Percentiles rank a stretch among this genome's conserved stretches.
These are phyloP conservation scores for Epichloe elymi DNA, from an alignment of 2,329 filamentous ascomycete species.

Conservation along the genomic window DNA sequence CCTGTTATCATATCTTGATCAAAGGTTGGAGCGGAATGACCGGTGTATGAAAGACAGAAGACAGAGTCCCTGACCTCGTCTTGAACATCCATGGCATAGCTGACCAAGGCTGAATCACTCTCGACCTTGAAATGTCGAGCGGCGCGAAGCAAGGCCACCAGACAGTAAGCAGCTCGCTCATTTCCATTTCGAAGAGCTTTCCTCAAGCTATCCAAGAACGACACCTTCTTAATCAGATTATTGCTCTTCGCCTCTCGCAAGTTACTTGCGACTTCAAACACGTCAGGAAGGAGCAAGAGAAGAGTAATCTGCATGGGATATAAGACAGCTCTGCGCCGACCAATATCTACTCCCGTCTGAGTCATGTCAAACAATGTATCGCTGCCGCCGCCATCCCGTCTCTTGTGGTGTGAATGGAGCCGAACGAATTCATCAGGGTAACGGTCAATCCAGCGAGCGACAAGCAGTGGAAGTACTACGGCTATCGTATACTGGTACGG, in stretches of 20 bases:
- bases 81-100: conserved; percentile 57
- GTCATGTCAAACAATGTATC: conserved; percentile 61
- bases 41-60: conserved; percentile 39
- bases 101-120: conserved; percentile 49
- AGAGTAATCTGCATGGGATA: conserved; percentile 51
- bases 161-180: conserved; percentile 53
- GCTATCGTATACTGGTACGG: conserved; percentile 51
- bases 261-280: conserved; percentile 58
- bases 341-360: conserved; percentile 45
- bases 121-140: conserved; percentile 51
- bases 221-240: conserved; percentile 51
- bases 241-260: conserved; percentile 49
- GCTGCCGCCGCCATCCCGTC: conserved; percentile 51
- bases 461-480: conserved; percentile 47
- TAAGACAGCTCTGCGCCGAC: conserved; percentile 39
- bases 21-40: conserved; percentile 36
- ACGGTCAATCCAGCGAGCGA: conserved; percentile 52
- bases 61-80: conserved; percentile 55
- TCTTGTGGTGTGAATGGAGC: conserved; percentile 45
- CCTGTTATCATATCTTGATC: conserved; percentile 54
- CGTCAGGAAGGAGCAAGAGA: conserved; percentile 51
- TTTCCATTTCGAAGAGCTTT: conserved; percentile 52
- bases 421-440: conserved; percentile 52
- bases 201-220: conserved; percentile 48
- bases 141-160: conserved; percentile 48